Conservation (phyloP, 2,329 filamentous ascomycete genomes). For the Arthrobotrys conoides region DNA sequence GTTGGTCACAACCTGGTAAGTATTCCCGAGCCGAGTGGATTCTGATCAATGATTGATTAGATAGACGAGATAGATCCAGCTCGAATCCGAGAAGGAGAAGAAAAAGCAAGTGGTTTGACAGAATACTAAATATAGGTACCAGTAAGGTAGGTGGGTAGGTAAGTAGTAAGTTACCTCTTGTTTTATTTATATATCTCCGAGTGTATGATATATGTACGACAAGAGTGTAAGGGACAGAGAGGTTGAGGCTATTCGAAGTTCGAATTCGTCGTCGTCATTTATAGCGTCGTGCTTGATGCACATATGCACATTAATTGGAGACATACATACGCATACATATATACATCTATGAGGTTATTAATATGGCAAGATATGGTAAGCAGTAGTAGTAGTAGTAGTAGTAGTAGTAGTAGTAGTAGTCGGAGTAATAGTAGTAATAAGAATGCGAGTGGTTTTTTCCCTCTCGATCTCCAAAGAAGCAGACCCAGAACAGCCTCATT, state of each 20-base stretch:
- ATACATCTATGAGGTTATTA: no score
- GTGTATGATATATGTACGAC: not conserved
- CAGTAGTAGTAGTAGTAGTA: no score
- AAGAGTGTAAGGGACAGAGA: not conserved
- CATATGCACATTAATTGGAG: not conserved
- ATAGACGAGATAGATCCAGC: slow-evolving; percentile 38
- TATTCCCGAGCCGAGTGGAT: slow-evolving; percentile 40
- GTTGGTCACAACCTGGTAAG: slow-evolving; percentile 32
- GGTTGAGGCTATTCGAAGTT: no score
- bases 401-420: no score
- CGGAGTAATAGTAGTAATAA: no score
- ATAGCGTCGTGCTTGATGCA: slow-evolving; percentile 20
- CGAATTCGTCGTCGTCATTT: slow-evolving; percentile 32
- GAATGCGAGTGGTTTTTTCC: not conserved
- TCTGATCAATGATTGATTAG: slow-evolving; percentile 49
- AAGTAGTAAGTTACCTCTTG: no score
- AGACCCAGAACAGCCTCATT: not conserved
- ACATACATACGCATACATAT: no score
- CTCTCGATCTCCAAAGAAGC: no score
- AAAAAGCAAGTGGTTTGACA: slow-evolving; percentile 3
- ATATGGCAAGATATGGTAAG: no score
- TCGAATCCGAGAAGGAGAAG: not conserved
- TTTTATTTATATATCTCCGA: no score
- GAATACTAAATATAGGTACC: no score
- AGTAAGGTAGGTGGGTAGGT: no score